Evolutionary conservation across 495 filamentous ascomycete species (phyloP).

Genomic region (Lepraria neglecta): DNA sequence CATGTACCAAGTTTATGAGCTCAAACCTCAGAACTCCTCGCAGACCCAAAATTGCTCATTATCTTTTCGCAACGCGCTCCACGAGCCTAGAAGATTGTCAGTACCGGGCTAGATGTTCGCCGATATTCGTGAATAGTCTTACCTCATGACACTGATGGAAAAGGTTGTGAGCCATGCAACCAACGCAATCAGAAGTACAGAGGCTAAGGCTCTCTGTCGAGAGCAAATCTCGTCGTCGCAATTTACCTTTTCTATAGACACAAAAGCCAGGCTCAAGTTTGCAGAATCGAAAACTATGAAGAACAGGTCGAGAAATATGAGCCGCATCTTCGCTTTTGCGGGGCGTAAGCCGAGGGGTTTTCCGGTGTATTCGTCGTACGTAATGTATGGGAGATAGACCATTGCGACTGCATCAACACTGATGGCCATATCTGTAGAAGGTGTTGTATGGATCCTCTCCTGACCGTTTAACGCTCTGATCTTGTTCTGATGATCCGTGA

Average conservation of each 20-base stretch:
- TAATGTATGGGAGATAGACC: conserved; percentile 86
- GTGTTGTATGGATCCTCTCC: conserved; percentile 28
- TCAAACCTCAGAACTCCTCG: not conserved
- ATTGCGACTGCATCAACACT: conserved; percentile 84
- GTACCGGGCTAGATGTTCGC: not conserved
- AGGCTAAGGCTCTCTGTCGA: conserved; percentile 70
- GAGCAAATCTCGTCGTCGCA: conserved; percentile 55
- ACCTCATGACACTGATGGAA: conserved; percentile 79
- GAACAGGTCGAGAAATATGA: conserved; percentile 84
- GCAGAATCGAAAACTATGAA: conserved; percentile 96
- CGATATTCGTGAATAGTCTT: conserved; percentile 21
- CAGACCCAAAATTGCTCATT: not conserved
- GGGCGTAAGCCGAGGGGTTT: conserved; percentile 85
- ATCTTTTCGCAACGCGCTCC: conserved; percentile 50
- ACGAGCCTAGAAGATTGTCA: conserved; percentile 47
- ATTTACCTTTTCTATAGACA: conserved; percentile 68
- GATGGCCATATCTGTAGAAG: conserved; percentile 83
- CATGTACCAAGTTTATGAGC: not conserved
- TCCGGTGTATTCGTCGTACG: conserved; percentile 90
- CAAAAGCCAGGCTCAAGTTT: conserved; percentile 84
- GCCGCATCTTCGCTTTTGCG: conserved; percentile 72
- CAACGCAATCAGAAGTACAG: conserved; percentile 74
- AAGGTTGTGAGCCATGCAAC: conserved; percentile 89
- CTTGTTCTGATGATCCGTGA: conserved; percentile 32
- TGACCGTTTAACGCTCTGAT: no score